phyloP scores from a whole-genome alignment of 257 asterid species.

The Penstemon davidsonii region DNA sequence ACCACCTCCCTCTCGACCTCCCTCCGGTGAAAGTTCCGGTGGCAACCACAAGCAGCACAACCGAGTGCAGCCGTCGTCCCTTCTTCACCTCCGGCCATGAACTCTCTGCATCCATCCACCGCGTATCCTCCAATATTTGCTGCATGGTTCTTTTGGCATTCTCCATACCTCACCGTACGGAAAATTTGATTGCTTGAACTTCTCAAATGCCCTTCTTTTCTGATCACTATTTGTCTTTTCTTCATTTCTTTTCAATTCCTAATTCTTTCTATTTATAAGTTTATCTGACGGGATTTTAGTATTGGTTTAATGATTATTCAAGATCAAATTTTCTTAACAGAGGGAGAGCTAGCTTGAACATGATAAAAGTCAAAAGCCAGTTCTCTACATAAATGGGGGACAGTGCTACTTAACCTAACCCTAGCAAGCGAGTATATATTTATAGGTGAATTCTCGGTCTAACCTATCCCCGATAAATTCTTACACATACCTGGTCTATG shows the following conservation, averaged over 20 bases:
- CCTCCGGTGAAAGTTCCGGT: constrained; percentile 50
- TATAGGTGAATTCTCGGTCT: background rate
- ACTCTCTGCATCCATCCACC: constrained; percentile 59
- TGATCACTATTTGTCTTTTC: constrained; percentile 29
- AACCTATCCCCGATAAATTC: no score
- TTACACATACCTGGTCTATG: no score
- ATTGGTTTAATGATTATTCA: background rate
- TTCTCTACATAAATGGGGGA: background rate
- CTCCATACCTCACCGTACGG: constrained; percentile 35
- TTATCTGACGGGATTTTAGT: no score
- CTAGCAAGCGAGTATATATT: constrained; percentile 12
- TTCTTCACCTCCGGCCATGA: constrained; percentile 42
- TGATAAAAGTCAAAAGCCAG: background rate
- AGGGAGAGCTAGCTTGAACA: background rate
- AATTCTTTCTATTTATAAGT: background rate
- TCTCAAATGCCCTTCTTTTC: constrained; percentile 26
- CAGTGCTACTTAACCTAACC: constrained; percentile 21
- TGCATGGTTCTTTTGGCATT: constrained; percentile 56
- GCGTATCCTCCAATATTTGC: constrained; percentile 54
- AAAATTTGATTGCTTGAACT: constrained; percentile 12
- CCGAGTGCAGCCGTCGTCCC: constrained; percentile 33
- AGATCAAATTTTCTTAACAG: background rate
- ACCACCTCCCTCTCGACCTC: constrained; percentile 33
- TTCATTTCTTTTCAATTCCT: constrained; percentile 29
- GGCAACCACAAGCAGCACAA: constrained; percentile 71